phyloP scores from a whole-genome alignment of 257 asterid genomes.

The Solanum tarijense region DNA sequence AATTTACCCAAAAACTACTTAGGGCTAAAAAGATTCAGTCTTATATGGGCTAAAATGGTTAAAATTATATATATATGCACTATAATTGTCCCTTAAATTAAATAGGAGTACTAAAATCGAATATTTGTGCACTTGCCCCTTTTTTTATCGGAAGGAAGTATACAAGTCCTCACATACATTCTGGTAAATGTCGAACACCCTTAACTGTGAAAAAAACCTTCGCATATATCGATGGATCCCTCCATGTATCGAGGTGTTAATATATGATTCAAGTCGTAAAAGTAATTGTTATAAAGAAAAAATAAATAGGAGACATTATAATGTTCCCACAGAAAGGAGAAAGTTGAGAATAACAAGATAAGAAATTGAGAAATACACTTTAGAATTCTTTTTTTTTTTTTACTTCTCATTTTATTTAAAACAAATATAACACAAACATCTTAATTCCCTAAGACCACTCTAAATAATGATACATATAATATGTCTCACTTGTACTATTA shows the following conservation, averaged over 20 bases:
- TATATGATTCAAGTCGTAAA: background rate
- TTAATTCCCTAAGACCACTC: background rate
- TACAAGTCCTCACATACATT: accelerated
- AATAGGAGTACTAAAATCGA: no score
- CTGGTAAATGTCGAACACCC: no score
- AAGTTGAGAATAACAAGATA: background rate
- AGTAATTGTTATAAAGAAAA: no score
- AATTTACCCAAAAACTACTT: no score
- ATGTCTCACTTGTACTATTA: background rate
- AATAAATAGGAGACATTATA: no score
- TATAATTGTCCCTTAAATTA: no score
- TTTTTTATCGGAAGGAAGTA: no score
- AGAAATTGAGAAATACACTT: background rate
- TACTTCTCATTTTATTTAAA: background rate
- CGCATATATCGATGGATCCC: background rate
- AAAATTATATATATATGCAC: no score
- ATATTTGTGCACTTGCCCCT: no score
- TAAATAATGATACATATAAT: background rate
- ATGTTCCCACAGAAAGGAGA: no score
- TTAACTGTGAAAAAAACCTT: background rate
- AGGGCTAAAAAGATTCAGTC: no score
- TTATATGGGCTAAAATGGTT: no score
- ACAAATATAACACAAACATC: background rate
- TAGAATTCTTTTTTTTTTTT: background rate
- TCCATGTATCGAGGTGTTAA: background rate